These are phyloP conservation scores for Tetrapyrgos nigripes DNA, from an alignment of 1,284 basidiomycete genomes.

Conservation along the genomic window DNA sequence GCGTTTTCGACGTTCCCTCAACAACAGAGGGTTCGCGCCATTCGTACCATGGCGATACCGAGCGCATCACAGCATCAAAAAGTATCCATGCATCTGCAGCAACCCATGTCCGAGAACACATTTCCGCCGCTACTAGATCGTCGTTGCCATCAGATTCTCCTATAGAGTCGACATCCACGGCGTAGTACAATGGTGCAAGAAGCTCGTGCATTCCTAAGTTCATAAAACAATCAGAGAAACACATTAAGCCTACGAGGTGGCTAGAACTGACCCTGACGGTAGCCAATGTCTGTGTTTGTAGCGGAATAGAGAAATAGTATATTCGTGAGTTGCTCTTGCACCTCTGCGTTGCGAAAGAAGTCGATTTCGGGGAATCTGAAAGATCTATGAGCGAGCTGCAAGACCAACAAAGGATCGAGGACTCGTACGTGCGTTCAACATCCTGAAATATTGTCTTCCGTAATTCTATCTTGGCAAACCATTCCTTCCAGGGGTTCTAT, in stretches of 20 bases:
- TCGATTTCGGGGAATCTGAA: slow-evolving; percentile 81
- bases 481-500: slow-evolving; percentile 93
- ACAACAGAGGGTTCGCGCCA: slow-evolving; percentile 69
- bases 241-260: not conserved
- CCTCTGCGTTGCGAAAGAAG: slow-evolving; percentile 80
- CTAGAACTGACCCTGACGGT: slow-evolving; percentile 71
- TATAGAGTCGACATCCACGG: slow-evolving; percentile 84
- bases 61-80: slow-evolving; percentile 81
- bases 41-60: slow-evolving; percentile 86
- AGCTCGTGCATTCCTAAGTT: slow-evolving; percentile 95
- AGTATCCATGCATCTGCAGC: slow-evolving; percentile 87
- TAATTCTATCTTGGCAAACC: slow-evolving; percentile 88
- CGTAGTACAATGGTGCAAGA: slow-evolving; percentile 83
- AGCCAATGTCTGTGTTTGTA: slow-evolving; percentile 82
- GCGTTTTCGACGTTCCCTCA: slow-evolving; percentile 30
- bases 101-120: slow-evolving; percentile 73
- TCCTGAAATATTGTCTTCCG: slow-evolving; percentile 89
- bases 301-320: slow-evolving; percentile 85
- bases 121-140: slow-evolving; percentile 49
- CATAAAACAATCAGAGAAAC: not conserved
- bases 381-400: slow-evolving; percentile 11
- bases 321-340: slow-evolving; percentile 83
- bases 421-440: slow-evolving; percentile 85
- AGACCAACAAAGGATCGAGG: slow-evolving; percentile 2
- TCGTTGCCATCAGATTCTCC: slow-evolving; percentile 34